Base-by-base conservation (phyloP, 2,329 filamentous ascomycete species). In the Arachnomyces sp. region DNA sequence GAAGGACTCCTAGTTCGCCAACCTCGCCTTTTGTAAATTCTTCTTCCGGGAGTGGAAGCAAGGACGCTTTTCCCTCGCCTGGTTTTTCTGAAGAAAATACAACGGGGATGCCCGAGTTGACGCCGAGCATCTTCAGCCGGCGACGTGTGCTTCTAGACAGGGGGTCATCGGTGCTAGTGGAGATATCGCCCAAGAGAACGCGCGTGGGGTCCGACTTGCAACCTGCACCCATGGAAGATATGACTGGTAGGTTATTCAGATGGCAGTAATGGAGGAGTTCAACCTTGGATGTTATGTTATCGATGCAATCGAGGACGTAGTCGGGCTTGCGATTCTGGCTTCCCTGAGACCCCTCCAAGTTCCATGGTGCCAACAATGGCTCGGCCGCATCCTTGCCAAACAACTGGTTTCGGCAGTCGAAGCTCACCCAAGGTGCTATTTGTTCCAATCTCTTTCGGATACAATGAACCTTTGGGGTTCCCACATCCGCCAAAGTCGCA, bases 231-330 rank as follows among this genome's bases (percentile, higher is more conserved):
- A 96, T 96, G 25, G 87, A 85, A 12, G 87, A 92, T 46, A 98
- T 89, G 18, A 98, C 87, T 1, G 79, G 82, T 17, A 96, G 69
- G 2, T 74, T 71, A 56, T 87, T 75, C 45, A 80, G 76, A 58
- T 89, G 74, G 65, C 92, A 98, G 65, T 93, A 94, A 54, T 87
- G 81, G 31, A 98, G 71, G 40, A 98, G 68, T 13, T 82, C 83
- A 2, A 98, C 90, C 67, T 98, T 98, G 39, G 87, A 94, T 38
- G 94, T 86, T 47, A 98, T 96, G 58, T 98, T 96, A 63, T 98
- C 92, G 50, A 98, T 98, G 15, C 90, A 93, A 63, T 98, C 92
- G 28, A 98, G 78, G n/a, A 98, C 79, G 55, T 82, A 98, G 53
- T 90, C 82, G 1, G 89, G 88, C 52, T 73, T 73, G 34, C 54